Percentiles rank a stretch among this genome's conserved stretches.
phyloP scores from a whole-genome alignment of 2,329 filamentous ascomycete genomes.

The Aspergillus bombycis region DNA sequence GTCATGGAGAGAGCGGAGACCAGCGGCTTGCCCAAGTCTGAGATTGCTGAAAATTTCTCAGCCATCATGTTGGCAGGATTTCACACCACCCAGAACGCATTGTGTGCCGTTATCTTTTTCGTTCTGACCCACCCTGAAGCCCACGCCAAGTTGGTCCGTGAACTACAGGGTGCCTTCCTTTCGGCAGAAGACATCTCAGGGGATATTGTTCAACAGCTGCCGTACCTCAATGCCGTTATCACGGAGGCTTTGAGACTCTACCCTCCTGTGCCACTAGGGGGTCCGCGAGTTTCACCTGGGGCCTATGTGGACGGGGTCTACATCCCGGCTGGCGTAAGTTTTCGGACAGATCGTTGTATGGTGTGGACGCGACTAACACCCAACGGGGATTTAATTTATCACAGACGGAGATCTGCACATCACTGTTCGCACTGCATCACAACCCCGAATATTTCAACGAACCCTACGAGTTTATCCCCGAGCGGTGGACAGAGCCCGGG shows the following conservation, averaged over 20 bases:
- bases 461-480: conserved; percentile 34
- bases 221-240: conserved; percentile 35
- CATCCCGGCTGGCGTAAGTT: conserved; percentile 28
- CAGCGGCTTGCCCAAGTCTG: conserved; percentile 21
- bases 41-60: conserved; percentile 32
- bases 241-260: conserved; percentile 37
- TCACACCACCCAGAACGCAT: conserved; percentile 30
- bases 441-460: conserved; percentile 34
- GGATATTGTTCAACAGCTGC: conserved; percentile 23
- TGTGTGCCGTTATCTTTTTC: conserved; percentile 31
- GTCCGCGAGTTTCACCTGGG: conserved; percentile 31
- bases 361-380: background rate
- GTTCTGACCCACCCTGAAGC: conserved; percentile 28
- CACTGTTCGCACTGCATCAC: conserved; percentile 35
- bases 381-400: background rate
- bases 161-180: conserved; percentile 22
- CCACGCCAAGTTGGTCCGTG: conserved; percentile 20
- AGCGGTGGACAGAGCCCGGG: conserved; percentile 35
- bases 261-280: conserved; percentile 33
- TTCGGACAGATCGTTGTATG: background rate
- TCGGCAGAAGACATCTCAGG: conserved; percentile 24
- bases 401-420: conserved; percentile 32
- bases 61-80: conserved; percentile 34
- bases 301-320: conserved; percentile 28
- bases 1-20: conserved; percentile 25